phyloP scores from a whole-genome alignment of 805 yeast species.

The Debaryomyces tyrocola region DNA sequence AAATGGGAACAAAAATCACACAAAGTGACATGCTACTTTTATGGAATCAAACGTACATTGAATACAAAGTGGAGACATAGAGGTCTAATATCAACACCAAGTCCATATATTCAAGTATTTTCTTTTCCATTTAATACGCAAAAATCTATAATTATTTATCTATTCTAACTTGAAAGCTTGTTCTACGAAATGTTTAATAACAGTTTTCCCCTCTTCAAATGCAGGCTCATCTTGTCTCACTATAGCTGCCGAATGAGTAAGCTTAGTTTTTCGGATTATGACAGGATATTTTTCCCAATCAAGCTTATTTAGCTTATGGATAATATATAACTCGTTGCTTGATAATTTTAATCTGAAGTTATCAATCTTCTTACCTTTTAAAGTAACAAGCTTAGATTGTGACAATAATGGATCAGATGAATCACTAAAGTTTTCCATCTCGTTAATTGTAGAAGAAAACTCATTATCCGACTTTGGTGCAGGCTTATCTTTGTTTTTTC shows the following conservation, averaged over 20 bases:
- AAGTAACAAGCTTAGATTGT: slow-evolving; percentile 9
- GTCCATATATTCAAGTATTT: no score
- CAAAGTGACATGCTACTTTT: no score
- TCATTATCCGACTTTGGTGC: slow-evolving; percentile 2
- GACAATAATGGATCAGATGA: slow-evolving; percentile 1
- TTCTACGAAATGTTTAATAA: slow-evolving; percentile 63
- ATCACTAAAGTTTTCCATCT: slow-evolving; percentile 11
- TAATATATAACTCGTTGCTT: slow-evolving; percentile 49
- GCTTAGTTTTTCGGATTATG: slow-evolving; percentile 60
- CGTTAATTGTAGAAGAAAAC: neutral
- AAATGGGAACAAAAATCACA: no score
- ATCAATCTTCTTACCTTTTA: slow-evolving; percentile 14
- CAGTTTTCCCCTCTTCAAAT: slow-evolving; percentile 69
- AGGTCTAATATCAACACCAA: no score
- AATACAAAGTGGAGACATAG: no score
- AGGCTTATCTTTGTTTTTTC: slow-evolving; percentile 2
- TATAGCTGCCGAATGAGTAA: slow-evolving; percentile 82
- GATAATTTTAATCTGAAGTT: slow-evolving; percentile 39
- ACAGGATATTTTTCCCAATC: slow-evolving; percentile 74
- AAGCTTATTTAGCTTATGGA: slow-evolving; percentile 55
- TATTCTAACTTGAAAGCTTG: slow-evolving; percentile 21
- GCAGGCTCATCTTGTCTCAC: slow-evolving; percentile 53
- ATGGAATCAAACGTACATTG: no score
- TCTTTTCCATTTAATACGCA: no score
- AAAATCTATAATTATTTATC: neutral